A percentile compares a stretch with the other conserved stretches of the same genome.
Evolutionary conservation across 768 basidiomycete genomes (phyloP).

Genomic region (Leccinum truebloodii): DNA sequence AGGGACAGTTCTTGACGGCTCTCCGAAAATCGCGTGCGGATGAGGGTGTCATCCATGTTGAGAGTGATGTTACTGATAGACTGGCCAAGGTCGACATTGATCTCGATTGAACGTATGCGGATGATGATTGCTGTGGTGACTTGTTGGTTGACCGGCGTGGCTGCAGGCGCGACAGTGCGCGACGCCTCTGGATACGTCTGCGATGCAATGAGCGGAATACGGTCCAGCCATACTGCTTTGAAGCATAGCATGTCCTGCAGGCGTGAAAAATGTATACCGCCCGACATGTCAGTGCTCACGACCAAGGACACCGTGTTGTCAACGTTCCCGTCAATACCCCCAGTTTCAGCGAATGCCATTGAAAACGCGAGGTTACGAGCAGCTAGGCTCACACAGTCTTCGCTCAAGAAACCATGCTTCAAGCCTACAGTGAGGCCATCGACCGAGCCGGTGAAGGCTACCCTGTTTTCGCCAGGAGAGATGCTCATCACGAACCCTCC

Average conservation of each 20-base stretch:
- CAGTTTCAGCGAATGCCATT: constrained; percentile 61
- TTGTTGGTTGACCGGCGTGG: constrained; percentile 35
- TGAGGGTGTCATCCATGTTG: constrained; percentile 58
- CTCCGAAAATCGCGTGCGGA: constrained; percentile 69
- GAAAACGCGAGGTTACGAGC: constrained; percentile 84
- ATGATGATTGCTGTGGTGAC: constrained; percentile 66
- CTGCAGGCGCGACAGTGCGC: constrained; percentile 17
- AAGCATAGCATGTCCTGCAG: constrained; percentile 92
- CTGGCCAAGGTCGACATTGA: constrained; percentile 84
- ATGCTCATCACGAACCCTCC: constrained; percentile 86
- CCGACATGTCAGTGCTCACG: constrained; percentile 83
- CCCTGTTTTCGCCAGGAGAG: constrained; percentile 68
- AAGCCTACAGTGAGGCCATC: constrained; percentile 80
- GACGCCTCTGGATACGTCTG: constrained; percentile 29
- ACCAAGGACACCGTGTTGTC: constrained; percentile 68
- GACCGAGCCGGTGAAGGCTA: constrained; percentile 76
- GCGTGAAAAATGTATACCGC: constrained; percentile 78
- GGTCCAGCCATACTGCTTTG: constrained; percentile 93
- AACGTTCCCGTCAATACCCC: constrained; percentile 35
- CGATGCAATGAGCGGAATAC: constrained; percentile 71
- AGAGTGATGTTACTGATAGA: constrained; percentile 76
- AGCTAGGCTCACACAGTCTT: constrained; percentile 78
- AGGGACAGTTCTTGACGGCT: constrained; percentile 62
- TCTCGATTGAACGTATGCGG: constrained; percentile 68
- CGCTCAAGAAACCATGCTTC: constrained; percentile 83